These are phyloP conservation scores for Secale cereale DNA, from an alignment of 176 grass and related monocot species.

Conservation along the genomic window DNA sequence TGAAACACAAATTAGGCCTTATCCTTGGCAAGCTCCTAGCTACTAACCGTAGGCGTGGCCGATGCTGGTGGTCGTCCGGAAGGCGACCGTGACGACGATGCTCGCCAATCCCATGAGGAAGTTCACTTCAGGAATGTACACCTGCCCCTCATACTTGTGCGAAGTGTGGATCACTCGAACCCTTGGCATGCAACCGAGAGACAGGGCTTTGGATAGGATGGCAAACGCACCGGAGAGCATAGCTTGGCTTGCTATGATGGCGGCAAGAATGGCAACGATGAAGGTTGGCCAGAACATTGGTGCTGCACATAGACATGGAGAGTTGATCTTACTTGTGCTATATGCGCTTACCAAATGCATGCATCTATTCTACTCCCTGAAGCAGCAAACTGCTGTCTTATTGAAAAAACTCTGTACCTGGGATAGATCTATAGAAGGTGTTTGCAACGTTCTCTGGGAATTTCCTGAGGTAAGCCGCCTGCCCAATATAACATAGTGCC, in stretches of 20 bases:
- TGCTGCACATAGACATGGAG: not conserved
- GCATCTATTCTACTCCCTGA: not conserved
- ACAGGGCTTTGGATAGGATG: conserved; percentile 70
- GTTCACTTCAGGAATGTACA: conserved; percentile 81
- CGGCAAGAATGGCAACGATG: conserved; percentile 45
- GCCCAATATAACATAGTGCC: conserved; percentile 53
- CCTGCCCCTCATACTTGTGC: conserved; percentile 57
- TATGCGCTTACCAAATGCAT: not conserved
- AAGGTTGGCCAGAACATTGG: conserved; percentile 48
- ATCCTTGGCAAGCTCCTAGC: too few relatives aligned
- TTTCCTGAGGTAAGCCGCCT: conserved; percentile 58
- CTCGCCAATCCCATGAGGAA: conserved; percentile 64
- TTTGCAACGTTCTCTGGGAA: conserved; percentile 38
- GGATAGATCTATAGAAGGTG: conserved; percentile 71
- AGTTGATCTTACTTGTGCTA: too few relatives aligned
- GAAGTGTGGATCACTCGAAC: conserved; percentile 76
- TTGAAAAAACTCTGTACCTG: conserved; percentile 30
- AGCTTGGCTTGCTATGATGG: conserved; percentile 77
- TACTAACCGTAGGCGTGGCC: conserved; percentile 59
- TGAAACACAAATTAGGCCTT: not conserved
- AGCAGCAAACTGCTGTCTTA: not conserved
- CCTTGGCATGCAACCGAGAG: conserved; percentile 66
- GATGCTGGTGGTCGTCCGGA: conserved; percentile 51
- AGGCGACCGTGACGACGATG: conserved; percentile 47
- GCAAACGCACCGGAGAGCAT: conserved; percentile 66